Percentiles rank a stretch among this genome's conserved stretches.
Conservation (phyloP, 441 rosid genomes). For the Brassica hybrid region DNA sequence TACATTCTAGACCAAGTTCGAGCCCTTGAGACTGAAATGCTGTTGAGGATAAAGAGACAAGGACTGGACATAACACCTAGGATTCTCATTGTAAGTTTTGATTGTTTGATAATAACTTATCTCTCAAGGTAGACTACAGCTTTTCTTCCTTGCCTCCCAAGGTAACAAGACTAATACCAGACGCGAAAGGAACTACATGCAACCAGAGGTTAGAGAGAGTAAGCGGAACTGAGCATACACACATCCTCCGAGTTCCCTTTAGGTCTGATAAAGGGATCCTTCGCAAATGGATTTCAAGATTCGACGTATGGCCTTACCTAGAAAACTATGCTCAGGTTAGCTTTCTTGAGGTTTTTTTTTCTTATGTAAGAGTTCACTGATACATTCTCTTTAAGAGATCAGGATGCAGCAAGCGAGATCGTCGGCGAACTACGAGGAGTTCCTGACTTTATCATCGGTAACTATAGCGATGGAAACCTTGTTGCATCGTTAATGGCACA, state of each 20-base stretch:
- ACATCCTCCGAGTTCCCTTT: conserved; percentile 90
- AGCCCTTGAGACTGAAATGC: conserved; percentile 93
- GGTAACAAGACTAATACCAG: conserved; percentile 95
- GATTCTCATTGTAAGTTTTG: conserved; percentile 78
- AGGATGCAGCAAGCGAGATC: conserved; percentile 92
- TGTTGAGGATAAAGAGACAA: conserved; percentile 78
- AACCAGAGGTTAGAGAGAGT: conserved; percentile 95
- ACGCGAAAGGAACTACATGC: conserved; percentile 92
- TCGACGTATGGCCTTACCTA: conserved; percentile 97
- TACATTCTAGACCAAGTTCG: conserved; percentile 98
- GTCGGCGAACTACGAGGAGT: conserved; percentile 75
- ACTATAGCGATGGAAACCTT: conserved; percentile 98
- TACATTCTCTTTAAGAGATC: conserved; percentile 7
- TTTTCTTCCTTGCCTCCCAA: conserved; percentile 27
- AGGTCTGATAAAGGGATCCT: conserved; percentile 90
- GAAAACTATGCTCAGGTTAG: conserved; percentile 86
- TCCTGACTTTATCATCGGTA: conserved; percentile 93
- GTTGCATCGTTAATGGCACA: conserved; percentile 91
- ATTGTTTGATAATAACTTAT: neutral
- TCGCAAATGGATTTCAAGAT: conserved; percentile 95
- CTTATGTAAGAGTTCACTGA: neutral
- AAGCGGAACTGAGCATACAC: conserved; percentile 83
- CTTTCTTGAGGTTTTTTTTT: conserved; percentile 1
- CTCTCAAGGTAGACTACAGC: conserved; percentile 5
- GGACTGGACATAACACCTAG: conserved; percentile 88